Percentiles rank a stretch among this genome's conserved stretches.
These are phyloP conservation scores for Podospora sp. DNA, from an alignment of 495 filamentous ascomycete genomes.

Conservation along the genomic window DNA sequence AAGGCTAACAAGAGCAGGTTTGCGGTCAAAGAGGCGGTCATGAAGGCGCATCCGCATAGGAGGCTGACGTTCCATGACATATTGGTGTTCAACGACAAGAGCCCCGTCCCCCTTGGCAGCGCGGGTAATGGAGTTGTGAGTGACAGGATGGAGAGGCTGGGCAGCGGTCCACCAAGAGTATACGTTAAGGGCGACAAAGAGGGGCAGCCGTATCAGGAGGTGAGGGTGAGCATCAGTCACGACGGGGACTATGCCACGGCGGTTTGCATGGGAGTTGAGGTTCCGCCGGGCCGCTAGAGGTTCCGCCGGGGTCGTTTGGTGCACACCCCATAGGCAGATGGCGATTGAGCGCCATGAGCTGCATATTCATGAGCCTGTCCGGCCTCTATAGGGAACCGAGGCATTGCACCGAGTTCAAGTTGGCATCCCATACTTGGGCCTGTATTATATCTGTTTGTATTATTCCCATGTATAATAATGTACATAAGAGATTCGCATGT, in stretches of 20 bases:
- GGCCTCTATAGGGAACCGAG: too few relatives aligned
- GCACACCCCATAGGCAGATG: too few relatives aligned
- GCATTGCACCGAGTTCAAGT: too few relatives aligned
- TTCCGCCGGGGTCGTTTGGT: background rate
- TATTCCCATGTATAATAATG: too few relatives aligned
- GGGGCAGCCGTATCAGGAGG: constrained; percentile 21
- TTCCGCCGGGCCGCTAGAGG: background rate
- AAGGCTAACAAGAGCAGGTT: constrained; percentile 41
- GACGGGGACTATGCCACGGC: constrained; percentile 42
- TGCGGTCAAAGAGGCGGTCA: constrained; percentile 67
- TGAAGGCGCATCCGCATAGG: constrained; percentile 58
- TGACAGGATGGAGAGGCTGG: background rate
- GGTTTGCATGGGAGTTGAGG: constrained; percentile 33
- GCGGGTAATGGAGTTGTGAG: too few relatives aligned
- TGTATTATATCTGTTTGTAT: too few relatives aligned
- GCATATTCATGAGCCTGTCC: too few relatives aligned
- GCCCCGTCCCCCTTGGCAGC: too few relatives aligned
- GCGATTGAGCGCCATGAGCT: too few relatives aligned
- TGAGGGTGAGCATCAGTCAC: constrained; percentile 42
- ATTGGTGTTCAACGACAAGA: constrained; percentile 34
- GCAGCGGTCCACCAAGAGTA: constrained; percentile 27
- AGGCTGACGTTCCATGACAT: constrained; percentile 51
- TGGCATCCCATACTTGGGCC: too few relatives aligned
- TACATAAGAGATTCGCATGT: too few relatives aligned
- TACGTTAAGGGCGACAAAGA: constrained; percentile 25